phyloP scores from a whole-genome alignment of 495 filamentous ascomycete species.

The Xylaria grammica region DNA sequence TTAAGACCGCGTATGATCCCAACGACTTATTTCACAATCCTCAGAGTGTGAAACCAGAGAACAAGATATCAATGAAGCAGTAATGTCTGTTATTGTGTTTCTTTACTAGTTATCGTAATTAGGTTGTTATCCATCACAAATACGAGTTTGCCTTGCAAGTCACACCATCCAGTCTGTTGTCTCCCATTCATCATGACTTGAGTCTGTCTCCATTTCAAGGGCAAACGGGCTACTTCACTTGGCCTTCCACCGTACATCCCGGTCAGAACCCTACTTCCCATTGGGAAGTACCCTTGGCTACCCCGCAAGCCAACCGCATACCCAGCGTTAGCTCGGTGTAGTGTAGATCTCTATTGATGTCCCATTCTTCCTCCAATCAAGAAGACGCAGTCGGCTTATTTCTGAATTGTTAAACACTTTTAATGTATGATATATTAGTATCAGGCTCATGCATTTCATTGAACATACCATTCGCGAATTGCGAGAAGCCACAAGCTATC shows the following conservation, averaged over 20 bases:
- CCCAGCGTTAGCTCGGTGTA: background rate
- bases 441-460: no score
- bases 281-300: background rate
- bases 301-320: background rate
- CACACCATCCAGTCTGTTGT: no score
- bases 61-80: constrained; percentile 30
- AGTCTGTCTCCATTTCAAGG: background rate
- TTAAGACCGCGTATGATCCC: constrained; percentile 64
- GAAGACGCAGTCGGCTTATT: background rate
- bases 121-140: no score
- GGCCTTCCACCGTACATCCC: background rate
- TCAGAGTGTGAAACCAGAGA: constrained; percentile 56
- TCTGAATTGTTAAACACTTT: no score
- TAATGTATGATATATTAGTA: no score
- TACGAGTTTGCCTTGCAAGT: no score
- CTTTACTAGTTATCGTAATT: no score
- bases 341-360: background rate
- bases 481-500: no score
- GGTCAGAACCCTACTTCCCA: background rate
- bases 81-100: background rate
- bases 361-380: constrained; percentile 23
- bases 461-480: background rate
- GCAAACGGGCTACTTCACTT: no score
- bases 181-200: no score
- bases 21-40: constrained; percentile 66